A percentile compares a stretch with the other conserved stretches of the same genome.
These are phyloP conservation scores for Fusarium torulosum DNA, from an alignment of 2,329 filamentous ascomycete genomes.

Conservation along the genomic window DNA sequence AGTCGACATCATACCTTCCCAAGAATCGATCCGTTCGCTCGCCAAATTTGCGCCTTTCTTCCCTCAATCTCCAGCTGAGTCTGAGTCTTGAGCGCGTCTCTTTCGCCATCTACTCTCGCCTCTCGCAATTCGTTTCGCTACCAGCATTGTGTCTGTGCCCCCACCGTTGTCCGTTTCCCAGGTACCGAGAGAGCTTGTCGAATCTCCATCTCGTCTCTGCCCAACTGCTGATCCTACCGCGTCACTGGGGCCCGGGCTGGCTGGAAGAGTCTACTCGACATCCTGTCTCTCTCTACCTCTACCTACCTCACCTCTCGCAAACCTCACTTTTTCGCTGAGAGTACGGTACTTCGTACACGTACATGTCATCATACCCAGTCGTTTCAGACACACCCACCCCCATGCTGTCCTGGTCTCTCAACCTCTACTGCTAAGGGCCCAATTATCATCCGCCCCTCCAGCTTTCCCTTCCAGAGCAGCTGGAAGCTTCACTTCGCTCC, in stretches of 20 bases:
- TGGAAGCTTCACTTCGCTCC: conserved; percentile 49
- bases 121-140: conserved; percentile 38
- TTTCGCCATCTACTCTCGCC: conserved; percentile 28
- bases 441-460: conserved; percentile 49
- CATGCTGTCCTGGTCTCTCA: conserved; percentile 48
- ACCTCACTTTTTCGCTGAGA: conserved; percentile 39
- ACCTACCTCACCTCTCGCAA: conserved; percentile 39
- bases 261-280: conserved; percentile 39
- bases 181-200: conserved; percentile 46
- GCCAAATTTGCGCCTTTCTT: conserved; percentile 46
- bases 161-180: conserved; percentile 45
- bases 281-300: conserved; percentile 32
- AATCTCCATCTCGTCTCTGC: conserved; percentile 48
- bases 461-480: conserved; percentile 47
- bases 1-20: conserved; percentile 48
- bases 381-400: conserved; percentile 51
- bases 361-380: conserved; percentile 50
- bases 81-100: conserved; percentile 35
- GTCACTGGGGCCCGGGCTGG: conserved; percentile 44
- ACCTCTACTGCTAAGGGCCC: conserved; percentile 50
- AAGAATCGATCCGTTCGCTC: conserved; percentile 40
- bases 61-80: conserved; percentile 25
- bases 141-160: conserved; percentile 45
- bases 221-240: conserved; percentile 51
- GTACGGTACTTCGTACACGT: conserved; percentile 46